Evolutionary conservation across 768 basidiomycete genomes (phyloP).

Genomic region (Calocera cornea): DNA sequence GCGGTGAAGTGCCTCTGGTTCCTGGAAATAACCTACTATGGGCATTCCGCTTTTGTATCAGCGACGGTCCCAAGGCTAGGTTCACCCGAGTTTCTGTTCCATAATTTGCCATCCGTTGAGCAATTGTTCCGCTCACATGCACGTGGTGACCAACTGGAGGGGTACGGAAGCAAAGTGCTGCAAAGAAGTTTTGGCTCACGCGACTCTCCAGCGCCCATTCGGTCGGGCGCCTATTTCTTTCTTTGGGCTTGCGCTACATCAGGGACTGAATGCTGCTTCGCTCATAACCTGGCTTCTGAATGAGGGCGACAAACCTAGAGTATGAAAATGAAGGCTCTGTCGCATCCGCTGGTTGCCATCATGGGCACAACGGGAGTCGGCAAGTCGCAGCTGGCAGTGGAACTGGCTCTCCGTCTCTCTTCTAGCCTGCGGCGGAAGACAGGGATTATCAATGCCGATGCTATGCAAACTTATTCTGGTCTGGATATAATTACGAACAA

Average conservation of each 20-base stretch:
- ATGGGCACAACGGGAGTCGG: conserved; percentile 92
- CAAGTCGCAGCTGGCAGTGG: conserved; percentile 82
- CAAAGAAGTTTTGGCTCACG: neutral
- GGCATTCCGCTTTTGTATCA: too few species aligned
- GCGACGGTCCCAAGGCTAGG: too few species aligned
- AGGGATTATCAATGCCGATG: conserved; percentile 85
- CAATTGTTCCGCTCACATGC: too few species aligned
- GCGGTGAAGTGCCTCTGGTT: too few species aligned
- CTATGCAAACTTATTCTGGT: conserved; percentile 92
- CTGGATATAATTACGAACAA: conserved; percentile 94
- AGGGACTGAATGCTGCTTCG: neutral
- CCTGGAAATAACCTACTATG: too few species aligned
- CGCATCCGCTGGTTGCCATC: conserved; percentile 60
- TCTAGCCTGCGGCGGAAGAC: conserved; percentile 23
- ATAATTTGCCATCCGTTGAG: too few species aligned
- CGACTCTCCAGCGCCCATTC: neutral
- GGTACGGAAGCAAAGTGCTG: neutral
- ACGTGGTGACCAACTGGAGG: too few species aligned
- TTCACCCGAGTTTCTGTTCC: too few species aligned
- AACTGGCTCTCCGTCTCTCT: conserved; percentile 51
- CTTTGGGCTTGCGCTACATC: neutral
- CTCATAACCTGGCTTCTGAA: too few species aligned
- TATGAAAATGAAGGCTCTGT: neutral
- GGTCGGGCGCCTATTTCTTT: neutral
- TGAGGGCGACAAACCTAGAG: neutral